Evolutionary conservation across 495 filamentous ascomycete genomes (phyloP), one percentile per base, ranked within the genome.

Genomic region (Penicillium goetzii): DNA sequence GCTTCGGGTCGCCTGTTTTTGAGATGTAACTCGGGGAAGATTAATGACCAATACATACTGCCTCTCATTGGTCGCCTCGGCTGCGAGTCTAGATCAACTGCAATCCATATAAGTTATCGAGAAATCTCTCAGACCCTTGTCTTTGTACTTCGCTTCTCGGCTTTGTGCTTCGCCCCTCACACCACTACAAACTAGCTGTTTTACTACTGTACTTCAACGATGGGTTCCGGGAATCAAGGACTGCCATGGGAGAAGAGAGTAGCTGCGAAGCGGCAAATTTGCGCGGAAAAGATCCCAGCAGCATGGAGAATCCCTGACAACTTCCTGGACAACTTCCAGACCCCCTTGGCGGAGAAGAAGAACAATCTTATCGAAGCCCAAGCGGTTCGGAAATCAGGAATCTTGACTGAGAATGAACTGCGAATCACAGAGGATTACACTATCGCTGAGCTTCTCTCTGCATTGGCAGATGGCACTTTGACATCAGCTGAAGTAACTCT

Each of bases 401-500:
- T 74, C 21, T 38, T 74, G 33, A 69, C 66, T 14, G 58, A 62
- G 2, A 56, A 68, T n/a, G 85, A 88, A 61, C 58, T 85, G 12
- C 55, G 72, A 1, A 85, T 87, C 59, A 87, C 85, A 1, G 76
- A 78, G 45, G 70, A 72, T 2, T 76, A 78, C 66, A 76, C 81
- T 61, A 81, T 83, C 17, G 68, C 73, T 6, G 68, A 68, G 2
- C 70, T 88, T 2, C 53, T 72, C 2, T 40, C 60, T 10, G 54
- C 59, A 11, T 50, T 78, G 32, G 59, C 60, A 6, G 36, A 52
- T 4, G 71, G 77, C 19, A 65, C 67, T 56, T 78, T 82, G 59
- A 86, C 76, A 11, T 77, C 81, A 38, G 58, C 76, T 9, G 82
- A 85, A 65, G 83, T 87, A 12, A 79, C 77, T 4, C 68, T 73